These are phyloP conservation scores for Xanthoconium purpureum DNA, from an alignment of 768 basidiomycete genomes.

Conservation along the genomic window DNA sequence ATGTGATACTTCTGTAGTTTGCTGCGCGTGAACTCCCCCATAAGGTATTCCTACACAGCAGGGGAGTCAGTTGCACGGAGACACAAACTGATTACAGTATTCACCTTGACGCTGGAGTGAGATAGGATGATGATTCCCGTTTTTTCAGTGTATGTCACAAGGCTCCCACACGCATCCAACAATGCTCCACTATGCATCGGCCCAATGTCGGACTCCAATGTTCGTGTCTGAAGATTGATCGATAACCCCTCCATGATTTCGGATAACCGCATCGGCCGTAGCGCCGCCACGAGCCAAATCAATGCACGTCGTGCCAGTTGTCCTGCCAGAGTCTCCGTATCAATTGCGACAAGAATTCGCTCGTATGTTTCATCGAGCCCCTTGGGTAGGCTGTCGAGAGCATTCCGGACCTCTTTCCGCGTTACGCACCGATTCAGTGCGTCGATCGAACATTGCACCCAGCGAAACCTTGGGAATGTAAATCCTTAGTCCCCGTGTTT, in stretches of 20 bases:
- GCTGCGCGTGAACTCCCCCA: not conserved
- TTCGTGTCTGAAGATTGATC: not conserved
- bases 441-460: constrained; percentile 2
- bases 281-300: not conserved
- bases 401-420: not conserved
- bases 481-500: not conserved
- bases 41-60: not conserved
- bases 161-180: constrained; percentile 8
- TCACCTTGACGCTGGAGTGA: constrained; percentile 5
- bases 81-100: not conserved
- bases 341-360: not conserved
- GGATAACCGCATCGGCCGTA: not conserved
- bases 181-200: constrained; percentile 5
- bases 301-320: not conserved
- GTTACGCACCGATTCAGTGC: not conserved
- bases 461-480: not conserved
- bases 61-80: not conserved
- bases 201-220: not conserved
- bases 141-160: constrained; percentile 1
- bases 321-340: not conserved
- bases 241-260: constrained; percentile 4
- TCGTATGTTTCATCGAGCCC: constrained; percentile 5
- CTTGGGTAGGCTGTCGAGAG: not conserved
- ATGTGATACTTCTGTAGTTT: not conserved
- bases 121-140: constrained; percentile 1